Evolutionary conservation across 345 rosid species (phyloP).

Genomic region (Hypericum androsaemum): DNA sequence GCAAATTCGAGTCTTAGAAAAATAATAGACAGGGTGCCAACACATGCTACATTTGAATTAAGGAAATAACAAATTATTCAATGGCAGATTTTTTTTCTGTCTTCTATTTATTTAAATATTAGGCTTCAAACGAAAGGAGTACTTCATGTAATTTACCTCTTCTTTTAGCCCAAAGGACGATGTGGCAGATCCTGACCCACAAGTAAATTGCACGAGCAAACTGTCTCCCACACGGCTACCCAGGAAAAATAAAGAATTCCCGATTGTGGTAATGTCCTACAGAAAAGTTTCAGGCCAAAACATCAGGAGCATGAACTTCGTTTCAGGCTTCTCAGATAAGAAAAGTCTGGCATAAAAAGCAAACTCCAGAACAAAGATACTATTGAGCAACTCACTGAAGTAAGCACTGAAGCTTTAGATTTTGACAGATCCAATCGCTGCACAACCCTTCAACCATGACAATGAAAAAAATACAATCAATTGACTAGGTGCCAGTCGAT

Average conservation of each 20-base stretch:
- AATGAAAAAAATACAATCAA: constrained; percentile 14
- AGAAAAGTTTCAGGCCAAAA: constrained; percentile 18
- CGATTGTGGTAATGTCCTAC: constrained; percentile 77
- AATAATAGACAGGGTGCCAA: too few relatives aligned
- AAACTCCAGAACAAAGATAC: not conserved
- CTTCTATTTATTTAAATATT: not conserved
- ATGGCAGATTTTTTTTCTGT: too few relatives aligned
- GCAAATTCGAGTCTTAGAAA: too few relatives aligned
- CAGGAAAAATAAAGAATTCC: constrained; percentile 72
- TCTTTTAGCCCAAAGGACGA: constrained; percentile 59
- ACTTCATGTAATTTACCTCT: constrained; percentile 46
- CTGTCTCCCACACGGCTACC: constrained; percentile 97
- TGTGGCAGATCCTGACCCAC: constrained; percentile 54
- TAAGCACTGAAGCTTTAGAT: constrained; percentile 94
- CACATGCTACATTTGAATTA: too few relatives aligned
- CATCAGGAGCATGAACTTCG: constrained; percentile 10
- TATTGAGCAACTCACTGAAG: constrained; percentile 61
- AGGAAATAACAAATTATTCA: too few relatives aligned
- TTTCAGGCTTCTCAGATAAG: constrained; percentile 1
- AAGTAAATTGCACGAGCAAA: constrained; percentile 78
- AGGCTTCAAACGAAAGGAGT: constrained; percentile 1
- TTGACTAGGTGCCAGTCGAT: not conserved
- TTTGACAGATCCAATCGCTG: constrained; percentile 94
- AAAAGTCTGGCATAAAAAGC: constrained; percentile 12
- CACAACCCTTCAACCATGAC: constrained; percentile 56